Evolutionary conservation across 352 stramenopile genomes (phyloP).

Genomic region (Phytopythium chamaehyphon): DNA sequence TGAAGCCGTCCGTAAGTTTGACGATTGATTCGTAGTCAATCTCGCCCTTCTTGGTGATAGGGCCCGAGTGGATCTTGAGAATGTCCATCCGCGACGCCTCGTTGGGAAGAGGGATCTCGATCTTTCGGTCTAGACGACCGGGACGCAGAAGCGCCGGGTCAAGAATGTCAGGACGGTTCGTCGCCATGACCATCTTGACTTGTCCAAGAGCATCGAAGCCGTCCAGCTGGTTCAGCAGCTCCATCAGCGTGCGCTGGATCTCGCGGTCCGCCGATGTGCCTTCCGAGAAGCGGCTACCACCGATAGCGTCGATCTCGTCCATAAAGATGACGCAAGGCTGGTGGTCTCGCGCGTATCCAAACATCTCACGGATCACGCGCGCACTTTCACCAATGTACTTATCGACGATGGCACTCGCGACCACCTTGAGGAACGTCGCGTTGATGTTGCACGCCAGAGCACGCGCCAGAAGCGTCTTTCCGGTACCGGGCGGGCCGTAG

Average conservation of each 20-base stretch:
- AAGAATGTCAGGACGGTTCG: constrained; percentile 99
- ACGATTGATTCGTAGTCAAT: constrained; percentile 99
- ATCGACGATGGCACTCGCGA: constrained; percentile 99
- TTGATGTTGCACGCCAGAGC: constrained; percentile 99
- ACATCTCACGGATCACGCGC: constrained; percentile 99
- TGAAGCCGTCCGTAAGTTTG: constrained; percentile 99
- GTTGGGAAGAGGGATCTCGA: constrained; percentile 99
- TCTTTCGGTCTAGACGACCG: constrained; percentile 98
- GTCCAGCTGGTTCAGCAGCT: constrained; percentile 99
- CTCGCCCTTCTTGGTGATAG: constrained; percentile 98
- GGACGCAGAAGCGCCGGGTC: constrained; percentile 98
- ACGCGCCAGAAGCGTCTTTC: constrained; percentile 98
- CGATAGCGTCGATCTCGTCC: constrained; percentile 99
- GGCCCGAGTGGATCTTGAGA: constrained; percentile 98
- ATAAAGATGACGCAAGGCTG: constrained; percentile 99
- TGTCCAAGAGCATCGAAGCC: constrained; percentile 98
- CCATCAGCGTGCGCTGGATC: constrained; percentile 99
- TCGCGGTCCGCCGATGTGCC: constrained; percentile 96
- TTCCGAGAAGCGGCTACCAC: constrained; percentile 96
- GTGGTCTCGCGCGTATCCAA: constrained; percentile 95
- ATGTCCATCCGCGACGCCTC: constrained; percentile 98
- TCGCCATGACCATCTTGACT: constrained; percentile 99
- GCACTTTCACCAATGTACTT: constrained; percentile 99
- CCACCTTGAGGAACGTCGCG: constrained; percentile 99
- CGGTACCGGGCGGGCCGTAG: constrained; percentile 98